A percentile compares a stretch with the other conserved stretches of the same genome.
Conservation (phyloP, 2,329 filamentous ascomycete species). For the Aureobasidium uvarum region DNA sequence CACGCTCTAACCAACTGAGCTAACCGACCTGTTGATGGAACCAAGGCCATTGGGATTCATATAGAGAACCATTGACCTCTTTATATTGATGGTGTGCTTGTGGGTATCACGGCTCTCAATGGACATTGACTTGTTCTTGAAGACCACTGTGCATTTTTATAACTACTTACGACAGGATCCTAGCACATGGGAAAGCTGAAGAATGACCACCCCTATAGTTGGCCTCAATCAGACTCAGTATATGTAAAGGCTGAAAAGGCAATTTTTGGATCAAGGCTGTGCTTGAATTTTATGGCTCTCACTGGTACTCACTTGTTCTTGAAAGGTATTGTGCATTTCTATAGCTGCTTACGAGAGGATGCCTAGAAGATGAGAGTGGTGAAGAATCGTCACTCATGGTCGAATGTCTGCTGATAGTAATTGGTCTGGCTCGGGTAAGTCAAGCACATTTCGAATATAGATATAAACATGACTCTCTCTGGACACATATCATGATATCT, state of each 20-base stretch:
- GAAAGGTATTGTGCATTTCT: background rate
- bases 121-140: background rate
- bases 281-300: no score
- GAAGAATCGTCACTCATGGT: background rate
- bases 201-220: no score
- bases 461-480: background rate
- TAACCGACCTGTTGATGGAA: background rate
- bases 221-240: no score
- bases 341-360: background rate
- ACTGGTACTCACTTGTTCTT: background rate
- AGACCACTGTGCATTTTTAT: no score
- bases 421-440: background rate
- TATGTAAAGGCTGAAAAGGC: no score
- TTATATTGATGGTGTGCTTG: background rate
- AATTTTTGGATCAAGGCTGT: no score
- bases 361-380: background rate
- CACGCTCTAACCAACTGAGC: slow-evolving; percentile 17
- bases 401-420: background rate
- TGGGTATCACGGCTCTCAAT: no score
- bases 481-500: background rate
- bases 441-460: no score
- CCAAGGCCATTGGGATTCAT: background rate
- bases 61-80: no score
- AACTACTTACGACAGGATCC: no score
- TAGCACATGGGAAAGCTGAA: no score